phyloP scores from a whole-genome alignment of 805 yeast species.

The Pichia paraexigua region DNA sequence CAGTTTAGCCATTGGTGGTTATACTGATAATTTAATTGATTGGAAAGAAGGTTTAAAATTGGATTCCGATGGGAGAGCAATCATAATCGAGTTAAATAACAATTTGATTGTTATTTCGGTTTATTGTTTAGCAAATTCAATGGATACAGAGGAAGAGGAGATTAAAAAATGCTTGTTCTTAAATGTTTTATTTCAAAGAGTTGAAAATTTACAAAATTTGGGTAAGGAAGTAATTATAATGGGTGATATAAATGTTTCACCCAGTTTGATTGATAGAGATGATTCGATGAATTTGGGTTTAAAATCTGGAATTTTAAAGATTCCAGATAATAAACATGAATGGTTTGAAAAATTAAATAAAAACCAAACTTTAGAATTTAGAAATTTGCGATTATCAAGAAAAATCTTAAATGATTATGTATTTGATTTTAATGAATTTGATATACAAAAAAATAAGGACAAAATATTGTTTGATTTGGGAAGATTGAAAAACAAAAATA shows the following conservation, averaged over 20 bases:
- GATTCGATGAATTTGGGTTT: slow-evolving; percentile 46
- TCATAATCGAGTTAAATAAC: slow-evolving; percentile 62
- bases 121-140: slow-evolving; percentile 91
- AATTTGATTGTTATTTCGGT: slow-evolving; percentile 54
- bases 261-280: slow-evolving; percentile 78
- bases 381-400: slow-evolving; percentile 35
- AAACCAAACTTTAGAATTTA: slow-evolving; percentile 27
- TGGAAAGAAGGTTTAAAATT: slow-evolving; percentile 30
- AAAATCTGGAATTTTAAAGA: slow-evolving; percentile 30
- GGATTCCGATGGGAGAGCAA: slow-evolving; percentile 81
- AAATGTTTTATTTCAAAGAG: slow-evolving; percentile 50
- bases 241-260: slow-evolving; percentile 84
- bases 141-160: slow-evolving; percentile 60
- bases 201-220: slow-evolving; percentile 40
- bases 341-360: slow-evolving; percentile 32
- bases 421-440: slow-evolving; percentile 21
- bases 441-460: slow-evolving; percentile 23
- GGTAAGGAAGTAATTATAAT: slow-evolving; percentile 69
- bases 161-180: slow-evolving; percentile 50
- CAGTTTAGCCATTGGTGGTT: slow-evolving; percentile 58
- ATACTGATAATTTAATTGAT: slow-evolving; percentile 36
- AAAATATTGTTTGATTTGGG: slow-evolving; percentile 52
- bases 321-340: slow-evolving; percentile 9
- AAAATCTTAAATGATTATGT: slow-evolving; percentile 38
- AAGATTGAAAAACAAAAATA: slow-evolving; percentile 47